These are phyloP conservation scores for Delitschia confertaspora DNA, from an alignment of 495 filamentous ascomycete genomes.

Conservation along the genomic window DNA sequence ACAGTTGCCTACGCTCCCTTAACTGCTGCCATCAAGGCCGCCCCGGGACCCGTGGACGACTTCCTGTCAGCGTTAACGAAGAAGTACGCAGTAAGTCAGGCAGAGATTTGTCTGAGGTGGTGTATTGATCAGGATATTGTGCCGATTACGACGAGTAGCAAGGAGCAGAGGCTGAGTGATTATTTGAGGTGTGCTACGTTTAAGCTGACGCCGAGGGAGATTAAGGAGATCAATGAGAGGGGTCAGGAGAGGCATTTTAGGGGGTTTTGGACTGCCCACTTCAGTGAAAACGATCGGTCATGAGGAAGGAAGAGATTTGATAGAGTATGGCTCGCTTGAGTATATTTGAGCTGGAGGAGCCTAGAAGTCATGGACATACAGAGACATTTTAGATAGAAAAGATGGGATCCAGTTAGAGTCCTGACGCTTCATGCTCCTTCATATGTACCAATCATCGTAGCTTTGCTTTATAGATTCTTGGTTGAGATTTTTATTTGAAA, in stretches of 20 bases:
- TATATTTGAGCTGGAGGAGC: neutral
- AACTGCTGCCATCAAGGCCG: conserved; percentile 54
- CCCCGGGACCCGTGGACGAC: conserved; percentile 59
- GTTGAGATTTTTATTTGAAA: too few species aligned
- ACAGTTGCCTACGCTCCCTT: conserved; percentile 62
- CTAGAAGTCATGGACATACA: too few species aligned
- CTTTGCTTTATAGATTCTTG: too few species aligned
- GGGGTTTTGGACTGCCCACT: conserved; percentile 57
- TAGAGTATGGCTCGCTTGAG: too few species aligned
- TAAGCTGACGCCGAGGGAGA: conserved; percentile 61
- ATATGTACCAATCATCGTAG: too few species aligned
- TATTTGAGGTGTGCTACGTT: conserved; percentile 59
- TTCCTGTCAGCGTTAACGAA: conserved; percentile 50
- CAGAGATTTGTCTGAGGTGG: conserved; percentile 68
- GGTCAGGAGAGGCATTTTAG: conserved; percentile 62
- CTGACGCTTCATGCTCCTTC: too few species aligned
- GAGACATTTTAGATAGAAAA: too few species aligned
- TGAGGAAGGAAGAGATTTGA: too few species aligned
- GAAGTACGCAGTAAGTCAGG: conserved; percentile 69
- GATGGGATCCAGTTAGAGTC: too few species aligned
- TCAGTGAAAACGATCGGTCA: conserved; percentile 50
- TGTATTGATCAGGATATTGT: conserved; percentile 69
- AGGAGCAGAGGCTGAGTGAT: conserved; percentile 55
- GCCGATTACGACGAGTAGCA: conserved; percentile 68
- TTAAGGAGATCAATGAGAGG: conserved; percentile 51